These are phyloP conservation scores for Saksenaea oblongispora DNA, from an alignment of 371 early-diverging fungal species.

Conservation along the genomic window DNA sequence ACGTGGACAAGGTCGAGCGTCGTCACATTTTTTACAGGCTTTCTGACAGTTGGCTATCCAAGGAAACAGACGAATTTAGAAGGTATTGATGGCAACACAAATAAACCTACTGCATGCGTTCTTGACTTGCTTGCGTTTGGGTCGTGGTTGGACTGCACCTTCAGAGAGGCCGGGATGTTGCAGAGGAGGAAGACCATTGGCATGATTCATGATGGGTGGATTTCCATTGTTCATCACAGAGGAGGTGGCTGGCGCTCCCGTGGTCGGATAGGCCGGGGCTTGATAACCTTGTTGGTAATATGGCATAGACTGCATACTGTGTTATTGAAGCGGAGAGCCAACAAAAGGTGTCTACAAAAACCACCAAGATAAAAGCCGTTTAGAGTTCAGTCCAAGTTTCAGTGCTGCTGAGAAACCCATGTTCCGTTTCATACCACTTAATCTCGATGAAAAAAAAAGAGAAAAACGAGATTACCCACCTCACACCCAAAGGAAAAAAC, in stretches of 20 bases:
- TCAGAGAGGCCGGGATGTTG: conserved; percentile 2
- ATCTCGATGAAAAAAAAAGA: conserved; percentile 2
- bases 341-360: conserved; percentile 1
- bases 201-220: conserved; percentile 6
- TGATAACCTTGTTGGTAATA: conserved; percentile 9
- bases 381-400: conserved; percentile 2
- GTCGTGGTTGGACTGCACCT: conserved; percentile 1
- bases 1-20: conserved; percentile 84
- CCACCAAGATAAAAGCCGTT: not conserved
- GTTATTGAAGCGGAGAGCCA: conserved; percentile 10
- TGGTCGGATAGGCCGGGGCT: conserved; percentile 1
- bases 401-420: not conserved
- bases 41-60: conserved; percentile 81
- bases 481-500: not conserved
- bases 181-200: conserved; percentile 7
- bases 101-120: conserved; percentile 51
- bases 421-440: not conserved
- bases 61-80: not conserved
- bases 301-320: conserved; percentile 9
- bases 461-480: not conserved
- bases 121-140: conserved; percentile 50
- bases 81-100: not conserved
- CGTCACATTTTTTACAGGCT: conserved; percentile 93
- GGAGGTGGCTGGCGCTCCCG: not conserved
- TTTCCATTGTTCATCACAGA: conserved; percentile 4